Evolutionary conservation across 2,329 filamentous ascomycete genomes (phyloP).

Genomic region (Fusarium siculi): DNA sequence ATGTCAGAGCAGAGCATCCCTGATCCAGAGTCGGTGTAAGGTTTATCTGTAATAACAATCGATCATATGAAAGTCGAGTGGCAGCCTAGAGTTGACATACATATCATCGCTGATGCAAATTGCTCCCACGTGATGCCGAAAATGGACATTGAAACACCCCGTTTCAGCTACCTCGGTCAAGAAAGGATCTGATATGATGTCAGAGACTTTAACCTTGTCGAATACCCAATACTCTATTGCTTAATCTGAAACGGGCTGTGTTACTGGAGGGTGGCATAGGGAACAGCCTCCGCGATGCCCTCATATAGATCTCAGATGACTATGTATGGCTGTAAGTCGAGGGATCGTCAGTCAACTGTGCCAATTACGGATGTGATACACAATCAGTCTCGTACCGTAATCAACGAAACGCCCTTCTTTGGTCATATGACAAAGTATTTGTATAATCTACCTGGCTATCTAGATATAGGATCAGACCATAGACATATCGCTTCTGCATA

Average conservation of each 20-base stretch:
- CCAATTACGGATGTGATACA: background rate
- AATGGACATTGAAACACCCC: background rate
- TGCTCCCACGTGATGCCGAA: slow-evolving; percentile 20
- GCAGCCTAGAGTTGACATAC: slow-evolving; percentile 12
- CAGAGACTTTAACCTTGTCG: slow-evolving; percentile 3
- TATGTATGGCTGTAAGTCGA: background rate
- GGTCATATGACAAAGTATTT: background rate
- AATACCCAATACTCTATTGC: background rate
- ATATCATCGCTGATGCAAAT: background rate
- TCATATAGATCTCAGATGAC: slow-evolving; percentile 12
- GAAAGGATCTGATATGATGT: slow-evolving; percentile 23
- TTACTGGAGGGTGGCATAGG: background rate
- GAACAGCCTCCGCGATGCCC: background rate
- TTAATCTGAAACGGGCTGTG: slow-evolving; percentile 13
- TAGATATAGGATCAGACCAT: background rate
- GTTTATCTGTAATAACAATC: background rate
- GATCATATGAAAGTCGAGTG: background rate
- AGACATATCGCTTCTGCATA: background rate
- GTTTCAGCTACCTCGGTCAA: slow-evolving; percentile 6
- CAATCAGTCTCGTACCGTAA: background rate
- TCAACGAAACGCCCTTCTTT: background rate
- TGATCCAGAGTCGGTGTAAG: background rate
- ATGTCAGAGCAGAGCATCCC: slow-evolving; percentile 9
- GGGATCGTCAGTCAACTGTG: slow-evolving; percentile 10
- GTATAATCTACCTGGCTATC: background rate